Percentiles rank a stretch among this genome's conserved stretches.
phyloP scores from a whole-genome alignment of 2,329 filamentous ascomycete species.

The Neonectria neomacrospora region DNA sequence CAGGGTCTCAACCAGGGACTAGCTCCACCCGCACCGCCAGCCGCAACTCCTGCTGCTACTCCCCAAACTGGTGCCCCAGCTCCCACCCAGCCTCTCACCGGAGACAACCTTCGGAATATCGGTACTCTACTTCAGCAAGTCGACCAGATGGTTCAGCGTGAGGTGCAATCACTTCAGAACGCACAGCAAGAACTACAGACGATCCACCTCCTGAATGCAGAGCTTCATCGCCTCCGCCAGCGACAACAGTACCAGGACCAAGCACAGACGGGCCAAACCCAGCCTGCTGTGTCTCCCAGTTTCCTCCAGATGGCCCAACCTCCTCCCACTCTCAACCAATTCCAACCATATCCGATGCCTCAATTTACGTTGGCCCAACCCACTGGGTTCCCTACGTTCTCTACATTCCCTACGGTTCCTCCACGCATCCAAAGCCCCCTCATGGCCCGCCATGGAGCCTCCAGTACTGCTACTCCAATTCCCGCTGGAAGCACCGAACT shows the following conservation, averaged over 20 bases:
- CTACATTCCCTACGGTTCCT: constrained; percentile 42
- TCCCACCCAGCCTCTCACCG: constrained; percentile 36
- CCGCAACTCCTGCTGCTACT: constrained; percentile 30
- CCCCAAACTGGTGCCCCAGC: constrained; percentile 32
- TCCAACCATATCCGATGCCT: constrained; percentile 30
- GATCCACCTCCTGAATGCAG: constrained; percentile 74
- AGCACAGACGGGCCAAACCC: constrained; percentile 34
- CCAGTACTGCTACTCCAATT: constrained; percentile 61
- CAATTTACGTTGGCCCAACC: constrained; percentile 35
- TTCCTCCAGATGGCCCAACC: constrained; percentile 25
- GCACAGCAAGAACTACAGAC: constrained; percentile 75
- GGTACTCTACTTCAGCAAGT: constrained; percentile 72
- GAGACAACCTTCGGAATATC: constrained; percentile 57
- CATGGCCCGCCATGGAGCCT: constrained; percentile 60
- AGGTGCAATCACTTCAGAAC: constrained; percentile 70
- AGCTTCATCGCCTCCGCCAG: constrained; percentile 73
- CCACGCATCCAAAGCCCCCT: constrained; percentile 54
- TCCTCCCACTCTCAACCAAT: constrained; percentile 28
- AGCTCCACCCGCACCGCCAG: constrained; percentile 31
- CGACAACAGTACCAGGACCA: constrained; percentile 53
- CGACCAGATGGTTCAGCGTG: constrained; percentile 75
- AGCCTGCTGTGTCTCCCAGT: constrained; percentile 25
- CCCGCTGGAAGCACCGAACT: constrained; percentile 70
- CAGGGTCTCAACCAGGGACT: constrained; percentile 42
- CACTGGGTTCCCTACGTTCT: constrained; percentile 34